Evolutionary conservation across 805 yeast species (phyloP).

Genomic region (Ogataea chonburiensis): DNA sequence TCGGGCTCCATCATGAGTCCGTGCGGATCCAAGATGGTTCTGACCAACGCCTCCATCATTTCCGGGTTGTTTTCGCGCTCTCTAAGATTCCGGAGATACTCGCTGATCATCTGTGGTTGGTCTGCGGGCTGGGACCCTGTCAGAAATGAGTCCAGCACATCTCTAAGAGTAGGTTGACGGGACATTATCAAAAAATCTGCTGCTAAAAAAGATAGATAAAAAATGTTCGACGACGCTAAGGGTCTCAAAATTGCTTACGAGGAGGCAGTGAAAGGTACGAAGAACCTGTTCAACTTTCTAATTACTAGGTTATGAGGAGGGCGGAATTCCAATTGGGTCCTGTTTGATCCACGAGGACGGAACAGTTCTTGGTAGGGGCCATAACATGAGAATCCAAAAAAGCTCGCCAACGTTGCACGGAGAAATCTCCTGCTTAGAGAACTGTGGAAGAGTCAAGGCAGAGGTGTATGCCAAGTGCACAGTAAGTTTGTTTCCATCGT

Average conservation of each 20-base stretch:
- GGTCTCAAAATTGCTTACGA: slow-evolving; percentile 72
- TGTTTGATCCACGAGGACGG: slow-evolving; percentile 75
- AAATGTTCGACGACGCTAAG: slow-evolving; percentile 54
- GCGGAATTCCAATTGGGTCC: slow-evolving; percentile 92
- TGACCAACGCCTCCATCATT: slow-evolving; percentile 12
- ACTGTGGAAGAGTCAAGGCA: slow-evolving; percentile 87
- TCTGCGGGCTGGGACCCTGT: slow-evolving; percentile 2
- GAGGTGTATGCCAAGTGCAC: slow-evolving; percentile 79
- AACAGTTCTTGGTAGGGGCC: slow-evolving; percentile 81
- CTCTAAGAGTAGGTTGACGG: slow-evolving; percentile 8
- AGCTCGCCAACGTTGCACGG: slow-evolving; percentile 85
- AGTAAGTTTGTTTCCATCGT: slow-evolving; percentile 21
- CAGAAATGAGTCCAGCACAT: slow-evolving; percentile 8
- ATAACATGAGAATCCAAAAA: slow-evolving; percentile 86
- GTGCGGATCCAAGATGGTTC: slow-evolving; percentile 14
- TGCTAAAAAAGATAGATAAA: slow-evolving; percentile 1
- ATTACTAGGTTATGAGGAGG: slow-evolving; percentile 60
- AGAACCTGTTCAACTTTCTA: neutral
- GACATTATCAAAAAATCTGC: slow-evolving; percentile 6
- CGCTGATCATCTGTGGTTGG: slow-evolving; percentile 9
- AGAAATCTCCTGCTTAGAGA: slow-evolving; percentile 84
- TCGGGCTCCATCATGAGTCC: slow-evolving; percentile 7
- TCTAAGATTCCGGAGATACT: slow-evolving; percentile 10
- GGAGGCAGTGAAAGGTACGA: slow-evolving; percentile 62
- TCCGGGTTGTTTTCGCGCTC: slow-evolving; percentile 9